These are phyloP conservation scores for Madurella mycetomatis DNA, from an alignment of 2,329 filamentous ascomycete genomes.

Conservation along the genomic window DNA sequence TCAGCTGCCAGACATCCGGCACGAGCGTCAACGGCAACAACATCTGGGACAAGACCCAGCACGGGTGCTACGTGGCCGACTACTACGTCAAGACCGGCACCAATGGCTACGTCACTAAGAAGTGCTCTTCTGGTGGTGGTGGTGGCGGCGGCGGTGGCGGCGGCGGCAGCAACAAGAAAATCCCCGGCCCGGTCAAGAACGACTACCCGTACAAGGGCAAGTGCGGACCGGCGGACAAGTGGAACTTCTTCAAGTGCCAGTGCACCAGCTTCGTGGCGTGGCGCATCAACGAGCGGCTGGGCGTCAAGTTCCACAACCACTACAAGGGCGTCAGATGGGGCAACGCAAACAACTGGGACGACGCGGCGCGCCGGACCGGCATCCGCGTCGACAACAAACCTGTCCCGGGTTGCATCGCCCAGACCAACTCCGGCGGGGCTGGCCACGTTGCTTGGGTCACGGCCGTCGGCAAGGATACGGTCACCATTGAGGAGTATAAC, in stretches of 20 bases:
- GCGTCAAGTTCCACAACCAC: conserved; percentile 17
- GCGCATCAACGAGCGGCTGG: conserved; percentile 19
- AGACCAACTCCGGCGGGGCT: conserved; percentile 7
- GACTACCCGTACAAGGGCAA: conserved; percentile 19
- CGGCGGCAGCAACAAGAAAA: neutral
- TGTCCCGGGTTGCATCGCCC: conserved; percentile 14
- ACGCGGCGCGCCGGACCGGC: conserved; percentile 10
- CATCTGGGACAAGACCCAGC: conserved; percentile 21
- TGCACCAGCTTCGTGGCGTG: conserved; percentile 20
- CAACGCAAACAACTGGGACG: conserved; percentile 17
- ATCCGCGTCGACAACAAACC: conserved; percentile 16
- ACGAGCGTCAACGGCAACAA: conserved; percentile 17
- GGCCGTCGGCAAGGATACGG: conserved; percentile 7
- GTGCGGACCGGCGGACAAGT: conserved; percentile 14
- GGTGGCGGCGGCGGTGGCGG: neutral
- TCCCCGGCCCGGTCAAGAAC: conserved; percentile 17
- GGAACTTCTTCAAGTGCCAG: conserved; percentile 18
- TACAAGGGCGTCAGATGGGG: conserved; percentile 21
- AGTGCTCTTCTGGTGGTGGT: conserved; percentile 4
- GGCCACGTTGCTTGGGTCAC: conserved; percentile 20
- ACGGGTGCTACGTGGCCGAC: conserved; percentile 21
- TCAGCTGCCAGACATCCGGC: conserved; percentile 17
- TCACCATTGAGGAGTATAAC: conserved; percentile 22
- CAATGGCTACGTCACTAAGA: conserved; percentile 15
- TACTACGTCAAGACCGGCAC: conserved; percentile 21